Evolutionary conservation across 1,139 yeast genomes (phyloP), one percentile per base, ranked within the genome.

Genomic region (Kodamaea plutei): DNA sequence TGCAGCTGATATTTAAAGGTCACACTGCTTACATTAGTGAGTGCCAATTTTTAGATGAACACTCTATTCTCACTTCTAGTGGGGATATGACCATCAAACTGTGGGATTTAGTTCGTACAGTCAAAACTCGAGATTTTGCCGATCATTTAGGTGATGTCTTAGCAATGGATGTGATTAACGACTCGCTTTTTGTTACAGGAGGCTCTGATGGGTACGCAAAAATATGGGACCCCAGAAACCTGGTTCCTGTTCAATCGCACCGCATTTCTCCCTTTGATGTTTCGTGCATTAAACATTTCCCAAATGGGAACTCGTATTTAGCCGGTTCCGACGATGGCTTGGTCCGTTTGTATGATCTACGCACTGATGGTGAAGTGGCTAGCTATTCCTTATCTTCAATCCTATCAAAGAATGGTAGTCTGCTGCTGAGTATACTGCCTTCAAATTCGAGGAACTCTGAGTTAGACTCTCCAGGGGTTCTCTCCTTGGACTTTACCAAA

Each of bases 91-190:
- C 93, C 2, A 74, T 88, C 45, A 69, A 75, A 3, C 54, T 79
- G 36, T 89, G 96, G 96, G 96, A 89, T 52, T 64, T 85, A 17
- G 63, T 68, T 17, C 74, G 73, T 40, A 80, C 84, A 1, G 61
- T 61, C 16, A 66, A 72, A 40, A 56, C 71, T 1, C 59, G 75
- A 20, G 80, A 76, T 28, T 84, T 73, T 51, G 58, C 75, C 8
- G 95, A 83, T 37, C 95, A 88, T 57, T 56, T 82, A 16, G 94
- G 95, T 5, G 96, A 85, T 52, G 85, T 89, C 12, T 61, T 84
- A 34, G 65, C 79, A 21, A 47, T 87, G 35, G 61, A 65, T 16
- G 56, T 58, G 61, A 43, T 50, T 43, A 31, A 31, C 14, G 15
- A 20, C 17, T 11, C 22, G 8, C 33, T 60, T 8, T 84, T 84